Evolutionary conservation across 2,329 filamentous ascomycete species (phyloP).

Genomic region (Purpureocillium lavendulum): DNA sequence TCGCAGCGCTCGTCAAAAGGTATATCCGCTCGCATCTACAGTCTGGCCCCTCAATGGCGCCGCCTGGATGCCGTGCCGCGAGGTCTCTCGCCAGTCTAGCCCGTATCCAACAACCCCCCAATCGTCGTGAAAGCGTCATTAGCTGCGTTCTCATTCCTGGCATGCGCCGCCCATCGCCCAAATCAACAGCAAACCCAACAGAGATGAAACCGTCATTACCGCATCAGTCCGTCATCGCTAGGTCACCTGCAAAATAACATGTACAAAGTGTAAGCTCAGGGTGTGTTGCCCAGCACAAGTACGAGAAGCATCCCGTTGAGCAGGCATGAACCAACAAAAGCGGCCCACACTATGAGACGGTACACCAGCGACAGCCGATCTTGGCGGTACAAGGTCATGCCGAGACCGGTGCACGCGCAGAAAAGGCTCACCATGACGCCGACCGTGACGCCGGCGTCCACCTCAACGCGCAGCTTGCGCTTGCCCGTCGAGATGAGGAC

Average conservation of each 20-base stretch:
- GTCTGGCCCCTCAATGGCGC: too few relatives aligned
- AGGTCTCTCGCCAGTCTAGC: too few relatives aligned
- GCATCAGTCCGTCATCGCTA: too few relatives aligned
- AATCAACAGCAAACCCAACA: too few relatives aligned
- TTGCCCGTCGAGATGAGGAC: conserved; percentile 61
- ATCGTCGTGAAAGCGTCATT: not conserved
- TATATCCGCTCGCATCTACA: too few relatives aligned
- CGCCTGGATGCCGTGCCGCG: too few relatives aligned
- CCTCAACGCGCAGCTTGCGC: conserved; percentile 59
- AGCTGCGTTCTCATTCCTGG: too few relatives aligned
- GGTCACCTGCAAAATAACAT: too few relatives aligned
- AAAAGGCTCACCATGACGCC: conserved; percentile 60
- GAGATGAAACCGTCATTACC: too few relatives aligned
- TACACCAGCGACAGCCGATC: conserved; percentile 33
- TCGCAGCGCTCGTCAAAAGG: too few relatives aligned
- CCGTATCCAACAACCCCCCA: not conserved
- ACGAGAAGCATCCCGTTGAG: conserved; percentile 35
- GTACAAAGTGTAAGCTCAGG: conserved; percentile 13
- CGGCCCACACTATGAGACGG: conserved; percentile 29
- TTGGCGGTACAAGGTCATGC: conserved; percentile 45
- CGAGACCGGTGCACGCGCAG: conserved; percentile 53
- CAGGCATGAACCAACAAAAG: conserved; percentile 28
- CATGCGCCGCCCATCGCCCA: too few relatives aligned
- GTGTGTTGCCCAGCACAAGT: conserved; percentile 29
- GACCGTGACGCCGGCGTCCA: conserved; percentile 64